phyloP scores from a whole-genome alignment of 768 basidiomycete species.

The Dioszegia aurantiaca region DNA sequence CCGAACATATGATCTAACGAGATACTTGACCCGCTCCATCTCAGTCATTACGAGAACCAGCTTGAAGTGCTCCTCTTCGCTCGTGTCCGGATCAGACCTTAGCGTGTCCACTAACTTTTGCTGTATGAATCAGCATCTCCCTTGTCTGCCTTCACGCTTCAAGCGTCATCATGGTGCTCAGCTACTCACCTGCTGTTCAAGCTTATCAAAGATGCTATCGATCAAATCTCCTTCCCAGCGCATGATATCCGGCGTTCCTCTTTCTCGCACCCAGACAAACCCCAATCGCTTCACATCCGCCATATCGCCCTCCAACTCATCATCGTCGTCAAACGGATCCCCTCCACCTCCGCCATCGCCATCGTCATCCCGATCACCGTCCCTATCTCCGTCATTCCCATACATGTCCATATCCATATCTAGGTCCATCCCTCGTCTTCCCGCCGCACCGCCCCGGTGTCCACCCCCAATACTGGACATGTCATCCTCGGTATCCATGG shows the following conservation, averaged over 20 bases:
- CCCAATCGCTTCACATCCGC: slow-evolving; percentile 41
- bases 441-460: not conserved
- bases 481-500: not conserved
- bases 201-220: slow-evolving; percentile 45
- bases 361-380: slow-evolving; percentile 4
- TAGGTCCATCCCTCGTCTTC: slow-evolving; percentile 4
- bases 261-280: slow-evolving; percentile 42
- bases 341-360: not conserved
- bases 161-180: no score
- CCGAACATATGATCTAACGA: slow-evolving; percentile 82
- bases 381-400: slow-evolving; percentile 2
- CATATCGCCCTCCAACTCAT: slow-evolving; percentile 15
- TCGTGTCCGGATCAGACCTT: slow-evolving; percentile 74
- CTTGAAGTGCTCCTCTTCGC: slow-evolving; percentile 88
- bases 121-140: slow-evolving; percentile 54
- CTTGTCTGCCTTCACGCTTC: no score
- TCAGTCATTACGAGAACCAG: slow-evolving; percentile 93
- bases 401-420: slow-evolving; percentile 5
- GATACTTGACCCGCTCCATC: slow-evolving; percentile 88
- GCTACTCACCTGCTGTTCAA: slow-evolving; percentile 50
- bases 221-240: slow-evolving; percentile 49
- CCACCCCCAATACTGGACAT: not conserved
- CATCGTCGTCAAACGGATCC: slow-evolving; percentile 6
- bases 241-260: slow-evolving; percentile 47
- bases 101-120: slow-evolving; percentile 71